phyloP scores from a whole-genome alignment of 2,329 filamentous ascomycete genomes.

The Penicillium sp. region DNA sequence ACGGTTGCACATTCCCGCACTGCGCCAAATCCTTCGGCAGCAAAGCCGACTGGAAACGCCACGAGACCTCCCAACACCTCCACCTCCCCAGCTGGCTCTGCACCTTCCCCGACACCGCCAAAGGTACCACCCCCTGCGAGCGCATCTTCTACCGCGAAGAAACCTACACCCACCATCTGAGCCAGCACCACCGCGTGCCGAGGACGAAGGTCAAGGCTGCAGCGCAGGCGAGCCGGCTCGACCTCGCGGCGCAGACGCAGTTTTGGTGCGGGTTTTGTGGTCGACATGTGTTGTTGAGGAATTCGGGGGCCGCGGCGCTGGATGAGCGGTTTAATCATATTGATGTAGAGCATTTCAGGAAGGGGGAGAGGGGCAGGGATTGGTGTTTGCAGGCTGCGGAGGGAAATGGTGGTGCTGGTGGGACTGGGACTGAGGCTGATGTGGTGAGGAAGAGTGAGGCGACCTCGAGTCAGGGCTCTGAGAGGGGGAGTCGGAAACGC shows the following conservation, averaged over 20 bases:
- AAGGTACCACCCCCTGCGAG: constrained; percentile 50
- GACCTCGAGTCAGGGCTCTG: not conserved
- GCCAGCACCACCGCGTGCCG: constrained; percentile 43
- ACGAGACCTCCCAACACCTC: constrained; percentile 79
- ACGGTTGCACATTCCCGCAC: constrained; percentile 71
- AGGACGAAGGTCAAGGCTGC: constrained; percentile 1
- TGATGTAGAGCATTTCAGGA: constrained; percentile 56
- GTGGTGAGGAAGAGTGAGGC: not conserved
- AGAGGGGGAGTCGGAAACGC: constrained; percentile 14
- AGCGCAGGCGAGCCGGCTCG: constrained; percentile 56
- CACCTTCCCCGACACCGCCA: constrained; percentile 41
- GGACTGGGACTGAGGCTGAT: not conserved
- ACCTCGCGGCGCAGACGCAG: constrained; percentile 61
- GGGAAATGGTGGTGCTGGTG: not conserved
- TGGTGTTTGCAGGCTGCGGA: constrained; percentile 32
- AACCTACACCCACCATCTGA: constrained; percentile 64
- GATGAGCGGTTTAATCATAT: constrained; percentile 72
- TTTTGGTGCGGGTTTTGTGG: constrained; percentile 92
- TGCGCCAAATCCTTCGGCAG: constrained; percentile 81
- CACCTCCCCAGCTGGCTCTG: constrained; percentile 74
- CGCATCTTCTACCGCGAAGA: constrained; percentile 61
- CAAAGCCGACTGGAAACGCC: constrained; percentile 92
- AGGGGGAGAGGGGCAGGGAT: constrained; percentile 36
- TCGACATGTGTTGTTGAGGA: constrained; percentile 55
- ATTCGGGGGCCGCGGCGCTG: constrained; percentile 57